Base-by-base conservation (phyloP, 805 yeast species). In the Nakazawaea ernobii region DNA sequence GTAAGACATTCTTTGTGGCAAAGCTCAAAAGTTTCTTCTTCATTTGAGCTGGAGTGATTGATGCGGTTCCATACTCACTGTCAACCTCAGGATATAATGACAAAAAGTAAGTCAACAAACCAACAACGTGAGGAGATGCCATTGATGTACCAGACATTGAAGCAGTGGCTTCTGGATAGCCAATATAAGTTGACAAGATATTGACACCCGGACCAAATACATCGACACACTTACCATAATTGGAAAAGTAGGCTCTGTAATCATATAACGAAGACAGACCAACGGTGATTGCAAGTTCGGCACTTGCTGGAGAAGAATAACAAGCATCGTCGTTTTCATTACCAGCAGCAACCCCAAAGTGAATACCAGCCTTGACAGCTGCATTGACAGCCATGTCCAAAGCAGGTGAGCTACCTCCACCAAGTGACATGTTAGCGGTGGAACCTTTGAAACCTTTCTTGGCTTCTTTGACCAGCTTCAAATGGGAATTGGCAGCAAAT, bases 271-370 rank as follows among this genome's bases (percentile, higher is more conserved):
- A 70, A 35, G 75, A 62, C 40, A 79, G 78, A 52, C 78, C 79
- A 27, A 74, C 81, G 26, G 79, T 75, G 52, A 76, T 69, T 61
- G 74, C 79, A 53, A 70, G 67, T 50, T 66, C 71, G n/a, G 83
- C 82, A 49, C 75, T 69, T 8, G 83, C 82, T 32, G 84, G 84
- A n/a, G 83, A 79, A 50, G 69, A 67, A 53, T 72, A 67, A 63
- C 82, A 79, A 11, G 84, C 83, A 55, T 78, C 82, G 42, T 72
- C 74, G 60, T 77, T 73, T 57, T 77, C 82, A 60, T 78, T 78
- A 60, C 84, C 83, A 29, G 84, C 84, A 43, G 84, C 83, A 51
- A 78, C 83, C 35, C 82, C 80, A 55, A 79, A 71, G 62, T 77
- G 79, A 46, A 78, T 59, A 55, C 83, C 82, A 35, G 77, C 75